phyloP scores from a whole-genome alignment of 2,329 filamentous ascomycete genomes.

The Fusarium veterinarium region DNA sequence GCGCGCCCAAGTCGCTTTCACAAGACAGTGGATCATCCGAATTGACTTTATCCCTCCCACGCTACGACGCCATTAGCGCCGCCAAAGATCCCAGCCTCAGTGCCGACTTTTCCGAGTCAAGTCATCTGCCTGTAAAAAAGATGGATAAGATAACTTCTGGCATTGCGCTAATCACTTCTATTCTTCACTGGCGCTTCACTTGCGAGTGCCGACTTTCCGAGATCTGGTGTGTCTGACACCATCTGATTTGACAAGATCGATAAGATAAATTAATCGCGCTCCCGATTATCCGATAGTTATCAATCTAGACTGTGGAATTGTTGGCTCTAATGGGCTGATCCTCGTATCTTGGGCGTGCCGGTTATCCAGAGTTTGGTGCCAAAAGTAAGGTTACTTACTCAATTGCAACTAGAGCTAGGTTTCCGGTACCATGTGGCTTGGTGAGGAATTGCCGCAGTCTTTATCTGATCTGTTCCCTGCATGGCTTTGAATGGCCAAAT shows the following conservation, averaged over 20 bases:
- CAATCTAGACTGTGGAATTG: neutral
- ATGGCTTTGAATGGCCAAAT: neutral
- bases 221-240: neutral
- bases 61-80: neutral
- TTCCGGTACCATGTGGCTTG: neutral
- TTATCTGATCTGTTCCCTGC: neutral
- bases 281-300: neutral
- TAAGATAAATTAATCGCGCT: neutral
- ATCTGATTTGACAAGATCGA: constrained; percentile 7
- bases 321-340: neutral
- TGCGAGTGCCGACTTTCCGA: neutral
- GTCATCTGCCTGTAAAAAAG: neutral
- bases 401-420: neutral
- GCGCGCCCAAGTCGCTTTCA: neutral
- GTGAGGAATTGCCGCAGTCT: neutral
- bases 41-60: neutral
- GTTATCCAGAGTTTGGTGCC: neutral
- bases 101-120: neutral
- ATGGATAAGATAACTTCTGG: neutral
- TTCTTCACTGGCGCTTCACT: too few species aligned
- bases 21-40: neutral
- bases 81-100: neutral
- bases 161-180: neutral
- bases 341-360: neutral
- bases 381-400: neutral